A percentile compares a stretch with the other conserved stretches of the same genome.
Conservation (phyloP, 2,329 filamentous ascomycete genomes). For the Teratosphaeria pseudoeucalypti region DNA sequence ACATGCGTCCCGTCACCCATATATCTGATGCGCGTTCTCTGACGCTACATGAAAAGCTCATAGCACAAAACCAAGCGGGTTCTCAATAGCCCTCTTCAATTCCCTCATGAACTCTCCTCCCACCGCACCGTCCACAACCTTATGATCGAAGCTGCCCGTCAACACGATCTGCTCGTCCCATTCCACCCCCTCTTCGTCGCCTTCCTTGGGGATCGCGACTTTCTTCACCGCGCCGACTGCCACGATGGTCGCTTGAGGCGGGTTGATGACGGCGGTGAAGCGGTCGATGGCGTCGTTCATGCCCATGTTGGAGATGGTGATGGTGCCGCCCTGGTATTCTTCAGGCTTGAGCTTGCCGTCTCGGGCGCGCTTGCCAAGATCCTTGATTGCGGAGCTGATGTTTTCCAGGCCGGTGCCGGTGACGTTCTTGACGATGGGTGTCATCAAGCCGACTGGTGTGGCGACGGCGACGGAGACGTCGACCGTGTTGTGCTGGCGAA, state of each 20-base stretch:
- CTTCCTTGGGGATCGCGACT: conserved; percentile 79
- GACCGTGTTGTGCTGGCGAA: conserved; percentile 86
- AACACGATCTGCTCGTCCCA: conserved; percentile 98
- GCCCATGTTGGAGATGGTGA: conserved; percentile 99
- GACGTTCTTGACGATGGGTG: conserved; percentile 87
- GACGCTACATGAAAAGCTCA: conserved; percentile 34
- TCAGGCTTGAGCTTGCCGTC: conserved; percentile 99
- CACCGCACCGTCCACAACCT: conserved; percentile 92
- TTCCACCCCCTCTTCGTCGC: conserved; percentile 64
- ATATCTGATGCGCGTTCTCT: not conserved
- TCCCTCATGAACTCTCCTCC: conserved; percentile 95
- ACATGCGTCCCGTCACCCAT: not conserved
- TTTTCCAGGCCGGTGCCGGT: conserved; percentile 75
- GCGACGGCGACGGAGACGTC: conserved; percentile 94
- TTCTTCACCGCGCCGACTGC: conserved; percentile 92
- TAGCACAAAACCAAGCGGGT: conserved; percentile 87
- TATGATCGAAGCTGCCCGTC: conserved; percentile 96
- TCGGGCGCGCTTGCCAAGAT: conserved; percentile 88
- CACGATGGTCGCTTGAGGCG: conserved; percentile 89
- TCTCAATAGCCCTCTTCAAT: conserved; percentile 96
- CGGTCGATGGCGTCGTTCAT: conserved; percentile 96
- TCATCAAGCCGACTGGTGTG: conserved; percentile 89
- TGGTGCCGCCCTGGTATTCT: conserved; percentile 97
- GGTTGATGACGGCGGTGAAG: conserved; percentile 98
- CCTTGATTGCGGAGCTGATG: conserved; percentile 86